A percentile compares a stretch with the other conserved stretches of the same genome.
Conservation (phyloP, 495 filamentous ascomycete species). For the Baudoinia panamericana region DNA sequence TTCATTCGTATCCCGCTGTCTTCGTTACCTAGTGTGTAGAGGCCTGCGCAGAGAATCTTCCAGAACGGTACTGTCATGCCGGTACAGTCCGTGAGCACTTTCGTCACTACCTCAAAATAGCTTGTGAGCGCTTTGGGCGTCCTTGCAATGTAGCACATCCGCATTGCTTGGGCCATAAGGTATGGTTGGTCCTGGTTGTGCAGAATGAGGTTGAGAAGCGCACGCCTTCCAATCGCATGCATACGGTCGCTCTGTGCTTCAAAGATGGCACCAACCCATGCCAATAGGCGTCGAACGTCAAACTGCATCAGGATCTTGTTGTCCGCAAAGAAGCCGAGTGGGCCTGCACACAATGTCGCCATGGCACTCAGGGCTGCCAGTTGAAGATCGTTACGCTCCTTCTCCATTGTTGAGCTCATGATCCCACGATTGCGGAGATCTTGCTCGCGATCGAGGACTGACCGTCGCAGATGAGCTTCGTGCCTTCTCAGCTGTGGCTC, state of each 20-base stretch:
- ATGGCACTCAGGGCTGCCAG: conserved; percentile 89
- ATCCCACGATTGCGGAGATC: conserved; percentile 58
- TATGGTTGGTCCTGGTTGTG: conserved; percentile 78
- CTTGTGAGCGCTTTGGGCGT: conserved; percentile 76
- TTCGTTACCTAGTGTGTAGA: conserved; percentile 85
- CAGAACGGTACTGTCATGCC: conserved; percentile 78
- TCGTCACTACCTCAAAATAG: conserved; percentile 85
- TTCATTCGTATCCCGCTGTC: conserved; percentile 77
- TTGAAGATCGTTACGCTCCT: conserved; percentile 82
- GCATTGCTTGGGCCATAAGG: conserved; percentile 73
- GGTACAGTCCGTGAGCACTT: conserved; percentile 66
- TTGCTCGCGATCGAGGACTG: conserved; percentile 52
- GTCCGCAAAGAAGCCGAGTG: conserved; percentile 75
- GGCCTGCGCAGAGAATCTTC: conserved; percentile 72
- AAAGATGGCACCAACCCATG: conserved; percentile 93
- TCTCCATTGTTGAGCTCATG: conserved; percentile 80
- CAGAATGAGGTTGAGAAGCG: conserved; percentile 78
- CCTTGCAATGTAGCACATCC: conserved; percentile 70
- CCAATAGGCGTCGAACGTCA: conserved; percentile 79
- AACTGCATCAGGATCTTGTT: conserved; percentile 73
- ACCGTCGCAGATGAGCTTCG: conserved; percentile 79
- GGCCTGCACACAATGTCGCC: conserved; percentile 85
- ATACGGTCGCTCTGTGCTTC: conserved; percentile 74
- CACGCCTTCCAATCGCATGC: conserved; percentile 80
- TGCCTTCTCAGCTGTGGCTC: conserved; percentile 65